Conservation (phyloP, 139 green algal genomes). For the Coccomyxa sp. region DNA sequence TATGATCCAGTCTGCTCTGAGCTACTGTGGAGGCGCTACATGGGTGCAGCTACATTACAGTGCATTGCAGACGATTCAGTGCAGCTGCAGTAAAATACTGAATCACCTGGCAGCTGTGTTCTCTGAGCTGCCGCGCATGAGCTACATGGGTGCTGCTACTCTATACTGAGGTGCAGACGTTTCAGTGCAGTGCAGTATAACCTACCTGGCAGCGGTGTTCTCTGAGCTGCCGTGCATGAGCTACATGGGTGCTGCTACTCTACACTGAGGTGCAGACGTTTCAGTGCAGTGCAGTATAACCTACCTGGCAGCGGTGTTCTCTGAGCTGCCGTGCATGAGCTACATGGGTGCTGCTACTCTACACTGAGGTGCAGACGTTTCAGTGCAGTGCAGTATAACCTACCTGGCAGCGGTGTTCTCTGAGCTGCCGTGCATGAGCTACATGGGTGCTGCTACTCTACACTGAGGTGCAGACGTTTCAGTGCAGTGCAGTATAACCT, state of each 20-base stretch:
- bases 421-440: not conserved
- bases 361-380: not conserved
- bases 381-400: not conserved
- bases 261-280: not conserved
- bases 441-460: not conserved
- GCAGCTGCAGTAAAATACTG: not conserved
- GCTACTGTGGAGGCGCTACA: not conserved
- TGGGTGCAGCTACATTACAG: not conserved
- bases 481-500: not conserved
- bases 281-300: not conserved
- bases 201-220: not conserved
- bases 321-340: not conserved
- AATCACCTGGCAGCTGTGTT: not conserved
- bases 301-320: not conserved
- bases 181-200: not conserved
- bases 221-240: not conserved
- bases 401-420: not conserved
- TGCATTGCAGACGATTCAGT: not conserved
- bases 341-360: not conserved
- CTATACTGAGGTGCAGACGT: not conserved
- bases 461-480: not conserved
- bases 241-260: conserved; percentile 3
- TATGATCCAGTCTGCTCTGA: no score
- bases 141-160: conserved; percentile 5
- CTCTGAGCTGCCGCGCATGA: not conserved